A percentile compares a stretch with the other conserved stretches of the same genome.
Conservation (phyloP, 495 filamentous ascomycete genomes). For the Hyaloscypha variabilis region DNA sequence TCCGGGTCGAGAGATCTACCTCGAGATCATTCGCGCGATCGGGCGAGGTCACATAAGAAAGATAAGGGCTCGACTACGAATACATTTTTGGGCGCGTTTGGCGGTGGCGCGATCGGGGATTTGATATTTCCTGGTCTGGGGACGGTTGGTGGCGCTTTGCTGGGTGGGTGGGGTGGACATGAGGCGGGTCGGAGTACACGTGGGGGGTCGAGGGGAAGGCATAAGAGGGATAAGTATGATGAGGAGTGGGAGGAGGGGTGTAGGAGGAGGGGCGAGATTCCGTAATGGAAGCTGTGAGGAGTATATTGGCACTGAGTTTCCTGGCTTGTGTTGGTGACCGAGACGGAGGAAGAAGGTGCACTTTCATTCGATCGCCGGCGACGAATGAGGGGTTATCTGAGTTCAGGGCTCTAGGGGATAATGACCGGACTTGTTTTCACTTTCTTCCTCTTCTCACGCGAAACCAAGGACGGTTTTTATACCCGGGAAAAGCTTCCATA, state of each 20-base stretch:
- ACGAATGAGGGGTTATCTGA: neutral
- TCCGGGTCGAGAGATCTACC: neutral
- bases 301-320: neutral
- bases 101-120: slow-evolving; percentile 21
- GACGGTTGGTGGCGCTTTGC: slow-evolving; percentile 23
- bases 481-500: too few species aligned
- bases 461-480: too few species aligned
- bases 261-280: slow-evolving; percentile 23
- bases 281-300: neutral
- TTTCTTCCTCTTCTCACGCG: too few species aligned
- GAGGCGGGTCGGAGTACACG: slow-evolving; percentile 9
- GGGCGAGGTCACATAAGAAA: slow-evolving; percentile 1
- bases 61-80: neutral
- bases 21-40: neutral
- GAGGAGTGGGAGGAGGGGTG: slow-evolving; percentile 21
- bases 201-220: slow-evolving; percentile 1
- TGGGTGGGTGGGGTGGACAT: slow-evolving; percentile 21
- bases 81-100: slow-evolving; percentile 26
- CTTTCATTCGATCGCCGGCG: neutral
- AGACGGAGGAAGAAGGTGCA: neutral
- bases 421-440: too few species aligned
- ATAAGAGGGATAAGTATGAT: slow-evolving; percentile 20
- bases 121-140: slow-evolving; percentile 24
- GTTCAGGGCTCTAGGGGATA: too few species aligned
- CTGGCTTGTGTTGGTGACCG: neutral